Conservation (phyloP, 495 filamentous ascomycete genomes). For the Penicillium soppii region DNA sequence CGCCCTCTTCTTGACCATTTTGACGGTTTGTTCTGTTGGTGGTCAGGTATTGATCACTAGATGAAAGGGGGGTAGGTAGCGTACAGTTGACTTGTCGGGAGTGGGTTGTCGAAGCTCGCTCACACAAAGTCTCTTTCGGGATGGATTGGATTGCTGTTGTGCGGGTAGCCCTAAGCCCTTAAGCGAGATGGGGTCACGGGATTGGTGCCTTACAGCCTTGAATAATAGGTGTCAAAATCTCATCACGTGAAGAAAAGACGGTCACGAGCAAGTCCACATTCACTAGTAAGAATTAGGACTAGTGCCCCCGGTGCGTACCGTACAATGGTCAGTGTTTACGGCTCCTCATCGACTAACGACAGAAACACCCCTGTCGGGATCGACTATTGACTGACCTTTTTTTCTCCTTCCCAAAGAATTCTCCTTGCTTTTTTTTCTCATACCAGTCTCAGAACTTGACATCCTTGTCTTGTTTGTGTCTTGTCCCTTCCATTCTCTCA, state of each 20-base stretch:
- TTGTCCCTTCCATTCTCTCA: constrained; percentile 10
- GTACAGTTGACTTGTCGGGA: constrained; percentile 49
- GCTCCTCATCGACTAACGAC: constrained; percentile 10
- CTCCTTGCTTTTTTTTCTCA: constrained; percentile 18
- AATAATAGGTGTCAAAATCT: not conserved
- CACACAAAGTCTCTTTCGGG: constrained; percentile 36
- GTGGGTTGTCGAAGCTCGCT: constrained; percentile 47
- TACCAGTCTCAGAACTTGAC: constrained; percentile 17
- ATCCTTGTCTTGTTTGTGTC: constrained; percentile 19
- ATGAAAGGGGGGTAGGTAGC: constrained; percentile 28
- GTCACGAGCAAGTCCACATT: constrained; percentile 5
- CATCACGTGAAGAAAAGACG: not conserved
- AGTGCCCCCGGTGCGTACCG: constrained; percentile 24
- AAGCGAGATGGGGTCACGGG: constrained; percentile 42
- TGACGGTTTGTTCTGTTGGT: constrained; percentile 61
- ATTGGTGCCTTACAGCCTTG: constrained; percentile 4
- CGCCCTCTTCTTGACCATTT: constrained; percentile 99
- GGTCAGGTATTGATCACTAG: constrained; percentile 29
- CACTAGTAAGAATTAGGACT: constrained; percentile 11
- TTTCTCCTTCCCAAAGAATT: constrained; percentile 9
- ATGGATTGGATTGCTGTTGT: constrained; percentile 45
- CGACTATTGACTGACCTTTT: constrained; percentile 25
- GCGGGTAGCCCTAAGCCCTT: constrained; percentile 46
- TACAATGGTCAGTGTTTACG: constrained; percentile 23
- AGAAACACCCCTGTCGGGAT: constrained; percentile 32